A percentile compares a stretch with the other conserved stretches of the same genome.
phyloP scores from a whole-genome alignment of 805 yeast species.

The Nakazawaea wickerhamii region DNA sequence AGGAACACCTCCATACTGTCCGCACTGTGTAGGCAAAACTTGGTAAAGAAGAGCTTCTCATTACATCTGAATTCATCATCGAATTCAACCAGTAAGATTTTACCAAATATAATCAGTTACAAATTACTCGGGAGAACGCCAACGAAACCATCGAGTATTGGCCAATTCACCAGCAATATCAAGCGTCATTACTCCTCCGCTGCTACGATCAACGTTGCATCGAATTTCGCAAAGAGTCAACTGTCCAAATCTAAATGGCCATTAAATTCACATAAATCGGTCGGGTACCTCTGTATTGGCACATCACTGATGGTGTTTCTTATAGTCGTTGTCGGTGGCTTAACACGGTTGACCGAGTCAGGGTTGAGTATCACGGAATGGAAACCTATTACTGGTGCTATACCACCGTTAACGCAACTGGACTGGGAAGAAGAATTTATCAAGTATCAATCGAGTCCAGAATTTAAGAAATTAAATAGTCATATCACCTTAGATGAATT shows the following conservation, averaged over 20 bases:
- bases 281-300: slow-evolving; percentile 86
- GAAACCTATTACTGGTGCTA: slow-evolving; percentile 94
- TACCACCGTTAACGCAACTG: slow-evolving; percentile 76
- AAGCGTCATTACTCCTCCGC: slow-evolving; percentile 6
- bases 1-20: slow-evolving; percentile 39
- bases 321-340: slow-evolving; percentile 93
- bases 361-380: slow-evolving; percentile 97
- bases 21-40: not conserved
- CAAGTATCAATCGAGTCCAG: slow-evolving; percentile 84
- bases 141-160: slow-evolving; percentile 15
- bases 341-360: slow-evolving; percentile 91
- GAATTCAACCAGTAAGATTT: slow-evolving; percentile 4
- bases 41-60: slow-evolving; percentile 1
- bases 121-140: not conserved
- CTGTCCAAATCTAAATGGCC: slow-evolving; percentile 26
- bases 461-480: slow-evolving; percentile 82
- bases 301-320: slow-evolving; percentile 89
- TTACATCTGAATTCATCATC: not conserved
- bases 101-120: slow-evolving; percentile 10
- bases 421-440: slow-evolving; percentile 86
- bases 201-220: slow-evolving; percentile 1
- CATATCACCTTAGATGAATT: slow-evolving; percentile 88
- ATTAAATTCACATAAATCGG: slow-evolving; percentile 46
- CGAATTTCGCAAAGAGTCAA: slow-evolving; percentile 6
- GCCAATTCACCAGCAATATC: not conserved